phyloP scores from a whole-genome alignment of 2,329 filamentous ascomycete species.

The Phialophora expanda region DNA sequence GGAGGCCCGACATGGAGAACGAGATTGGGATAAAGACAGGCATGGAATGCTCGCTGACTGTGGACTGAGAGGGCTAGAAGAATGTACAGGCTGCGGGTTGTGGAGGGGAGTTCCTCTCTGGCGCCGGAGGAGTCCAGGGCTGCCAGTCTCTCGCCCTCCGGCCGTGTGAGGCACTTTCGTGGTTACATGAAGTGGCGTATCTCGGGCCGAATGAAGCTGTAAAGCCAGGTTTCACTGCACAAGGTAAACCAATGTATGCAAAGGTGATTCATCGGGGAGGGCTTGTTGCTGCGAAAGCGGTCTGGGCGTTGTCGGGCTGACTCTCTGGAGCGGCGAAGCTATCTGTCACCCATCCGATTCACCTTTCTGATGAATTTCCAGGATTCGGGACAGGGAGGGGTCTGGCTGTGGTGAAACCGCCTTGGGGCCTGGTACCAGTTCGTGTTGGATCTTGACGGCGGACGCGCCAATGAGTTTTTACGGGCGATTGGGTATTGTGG shows the following conservation, averaged over 20 bases:
- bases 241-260: neutral
- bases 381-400: neutral
- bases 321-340: neutral
- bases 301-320: neutral
- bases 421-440: neutral
- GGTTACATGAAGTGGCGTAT: neutral
- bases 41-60: no score
- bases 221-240: neutral
- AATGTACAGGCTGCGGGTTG: no score
- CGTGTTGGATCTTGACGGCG: neutral
- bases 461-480: neutral
- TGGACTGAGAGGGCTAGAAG: no score
- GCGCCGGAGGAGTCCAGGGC: no score
- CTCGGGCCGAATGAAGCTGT: neutral
- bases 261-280: neutral
- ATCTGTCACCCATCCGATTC: neutral
- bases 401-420: neutral
- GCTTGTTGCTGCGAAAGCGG: neutral
- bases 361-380: neutral
- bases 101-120: no score
- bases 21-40: neutral
- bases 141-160: neutral
- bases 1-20: neutral
- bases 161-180: no score
- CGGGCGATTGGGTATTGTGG: neutral